phyloP scores from a whole-genome alignment of 768 basidiomycete genomes.

The Lentinula raphanica region DNA sequence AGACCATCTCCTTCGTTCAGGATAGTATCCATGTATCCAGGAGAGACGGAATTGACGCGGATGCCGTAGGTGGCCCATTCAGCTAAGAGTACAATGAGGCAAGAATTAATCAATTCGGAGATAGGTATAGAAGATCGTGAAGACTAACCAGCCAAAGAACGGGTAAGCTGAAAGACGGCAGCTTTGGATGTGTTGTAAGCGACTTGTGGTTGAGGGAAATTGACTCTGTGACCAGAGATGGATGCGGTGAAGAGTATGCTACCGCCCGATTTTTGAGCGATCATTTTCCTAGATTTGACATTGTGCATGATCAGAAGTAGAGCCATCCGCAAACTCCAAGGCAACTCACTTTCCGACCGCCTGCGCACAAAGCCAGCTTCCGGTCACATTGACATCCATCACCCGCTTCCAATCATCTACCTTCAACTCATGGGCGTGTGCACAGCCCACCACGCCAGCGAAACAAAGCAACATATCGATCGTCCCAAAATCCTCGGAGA shows the following conservation, averaged over 20 bases:
- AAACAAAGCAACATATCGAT: slow-evolving; percentile 37
- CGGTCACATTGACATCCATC: slow-evolving; percentile 38
- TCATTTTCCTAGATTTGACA: slow-evolving; percentile 31
- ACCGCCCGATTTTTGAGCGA: slow-evolving; percentile 33
- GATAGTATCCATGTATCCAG: slow-evolving; percentile 64
- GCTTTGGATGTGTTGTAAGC: slow-evolving; percentile 73
- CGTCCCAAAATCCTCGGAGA: slow-evolving; percentile 23
- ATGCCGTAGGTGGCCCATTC: slow-evolving; percentile 65
- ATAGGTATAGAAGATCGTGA: neutral
- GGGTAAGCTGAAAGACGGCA: slow-evolving; percentile 75
- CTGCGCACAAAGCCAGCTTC: slow-evolving; percentile 41
- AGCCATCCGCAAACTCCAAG: neutral
- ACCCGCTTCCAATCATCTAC: slow-evolving; percentile 31
- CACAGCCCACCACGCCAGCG: slow-evolving; percentile 33
- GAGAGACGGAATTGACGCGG: slow-evolving; percentile 67
- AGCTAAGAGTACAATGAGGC: slow-evolving; percentile 29
- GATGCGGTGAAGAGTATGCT: slow-evolving; percentile 39
- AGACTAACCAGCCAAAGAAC: slow-evolving; percentile 50
- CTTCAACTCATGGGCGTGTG: slow-evolving; percentile 26
- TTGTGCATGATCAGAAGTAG: neutral
- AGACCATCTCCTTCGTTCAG: slow-evolving; percentile 31
- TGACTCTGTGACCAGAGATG: slow-evolving; percentile 35
- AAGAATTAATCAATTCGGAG: neutral
- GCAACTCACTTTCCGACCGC: slow-evolving; percentile 30
- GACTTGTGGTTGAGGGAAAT: slow-evolving; percentile 43